Conservation (phyloP, 495 filamentous ascomycete species). For the Tuber magnatum region DNA sequence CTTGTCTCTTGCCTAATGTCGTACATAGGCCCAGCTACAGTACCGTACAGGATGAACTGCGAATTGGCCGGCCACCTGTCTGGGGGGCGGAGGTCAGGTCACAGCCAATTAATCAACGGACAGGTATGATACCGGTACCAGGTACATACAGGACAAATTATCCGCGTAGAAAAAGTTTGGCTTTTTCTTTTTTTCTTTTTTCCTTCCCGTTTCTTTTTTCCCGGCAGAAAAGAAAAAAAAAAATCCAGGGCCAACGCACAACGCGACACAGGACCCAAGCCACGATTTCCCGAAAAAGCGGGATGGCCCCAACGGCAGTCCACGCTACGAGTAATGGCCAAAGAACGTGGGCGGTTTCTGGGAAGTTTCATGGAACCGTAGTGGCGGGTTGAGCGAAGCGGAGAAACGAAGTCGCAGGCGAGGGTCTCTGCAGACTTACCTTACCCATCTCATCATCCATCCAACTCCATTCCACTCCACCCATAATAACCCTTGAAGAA, state of each 20-base stretch:
- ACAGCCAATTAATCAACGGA: neutral
- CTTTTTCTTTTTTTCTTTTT: neutral
- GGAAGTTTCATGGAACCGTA: neutral
- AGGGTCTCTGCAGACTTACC: neutral
- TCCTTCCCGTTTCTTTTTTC: neutral
- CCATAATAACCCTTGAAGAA: neutral
- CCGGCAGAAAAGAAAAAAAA: no score
- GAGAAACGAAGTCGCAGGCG: neutral
- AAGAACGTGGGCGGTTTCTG: neutral
- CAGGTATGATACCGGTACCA: neutral
- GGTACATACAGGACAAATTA: neutral
- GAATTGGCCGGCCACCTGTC: neutral
- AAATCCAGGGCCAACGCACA: neutral
- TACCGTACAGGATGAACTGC: neutral
- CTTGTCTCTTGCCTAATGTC: neutral
- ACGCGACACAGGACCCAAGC: neutral
- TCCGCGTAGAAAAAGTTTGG: neutral
- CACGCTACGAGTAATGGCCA: neutral
- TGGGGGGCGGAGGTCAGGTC: neutral
- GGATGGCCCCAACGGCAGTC: neutral
- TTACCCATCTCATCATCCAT: neutral
- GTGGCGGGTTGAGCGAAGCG: constrained; percentile 1
- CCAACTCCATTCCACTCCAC: neutral
- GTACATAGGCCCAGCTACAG: neutral
- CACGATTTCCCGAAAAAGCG: neutral